These are phyloP conservation scores for Blastobotrys capitulatus DNA, from an alignment of 1,139 yeast genomes.

Conservation along the genomic window DNA sequence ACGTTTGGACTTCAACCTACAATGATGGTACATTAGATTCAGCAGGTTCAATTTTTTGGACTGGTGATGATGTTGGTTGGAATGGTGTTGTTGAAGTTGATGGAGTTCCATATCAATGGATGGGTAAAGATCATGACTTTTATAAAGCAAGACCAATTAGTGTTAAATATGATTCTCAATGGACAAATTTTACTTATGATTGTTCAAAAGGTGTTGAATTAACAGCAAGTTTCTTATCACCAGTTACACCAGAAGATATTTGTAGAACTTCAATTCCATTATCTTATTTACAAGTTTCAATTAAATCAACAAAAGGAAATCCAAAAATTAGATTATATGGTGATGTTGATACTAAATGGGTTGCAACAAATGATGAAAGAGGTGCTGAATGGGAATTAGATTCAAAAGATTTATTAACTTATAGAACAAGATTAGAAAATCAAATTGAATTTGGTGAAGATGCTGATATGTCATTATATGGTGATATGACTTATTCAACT, in stretches of 20 bases:
- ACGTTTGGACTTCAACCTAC: constrained; percentile 3
- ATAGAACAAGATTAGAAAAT: not conserved
- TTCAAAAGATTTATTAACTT: not conserved
- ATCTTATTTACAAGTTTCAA: constrained; percentile 4
- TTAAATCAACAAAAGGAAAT: not conserved
- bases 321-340: constrained; percentile 3
- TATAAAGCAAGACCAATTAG: not conserved
- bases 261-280: constrained; percentile 7
- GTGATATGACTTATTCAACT: constrained; percentile 6
- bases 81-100: constrained; percentile 6
- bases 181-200: constrained; percentile 6
- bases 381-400: not conserved
- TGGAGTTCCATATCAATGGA: constrained; percentile 1
- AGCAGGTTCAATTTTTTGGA: constrained; percentile 10
- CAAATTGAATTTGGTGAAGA: constrained; percentile 4
- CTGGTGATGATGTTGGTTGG: constrained; percentile 7
- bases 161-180: constrained; percentile 7
- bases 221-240: constrained; percentile 6
- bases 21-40: not conserved
- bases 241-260: constrained; percentile 3
- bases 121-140: not conserved
- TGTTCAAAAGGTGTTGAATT: not conserved
- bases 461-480: constrained; percentile 2
- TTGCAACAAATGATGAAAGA: not conserved
- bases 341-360: constrained; percentile 8